A percentile compares a stretch with the other conserved stretches of the same genome.
Evolutionary conservation across 208 protist genomes (phyloP).

Genomic region (Acanthamoeba triangularis): DNA sequence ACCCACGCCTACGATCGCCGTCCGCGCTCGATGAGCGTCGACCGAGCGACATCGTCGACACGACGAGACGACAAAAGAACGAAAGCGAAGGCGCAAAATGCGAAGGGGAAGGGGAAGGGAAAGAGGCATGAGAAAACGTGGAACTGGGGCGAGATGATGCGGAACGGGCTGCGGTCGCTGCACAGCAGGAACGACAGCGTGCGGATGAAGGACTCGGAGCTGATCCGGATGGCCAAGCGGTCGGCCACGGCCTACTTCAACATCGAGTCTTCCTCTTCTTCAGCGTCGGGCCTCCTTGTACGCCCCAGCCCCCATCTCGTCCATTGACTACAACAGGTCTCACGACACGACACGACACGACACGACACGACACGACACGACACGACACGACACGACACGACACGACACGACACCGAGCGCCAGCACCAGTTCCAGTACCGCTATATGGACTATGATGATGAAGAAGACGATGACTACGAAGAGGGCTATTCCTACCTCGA

Average conservation of each 20-base stretch:
- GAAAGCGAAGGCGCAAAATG: neutral
- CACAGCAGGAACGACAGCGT: slow-evolving; percentile 50
- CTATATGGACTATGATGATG: neutral
- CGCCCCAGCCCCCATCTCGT: neutral
- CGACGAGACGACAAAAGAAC: neutral
- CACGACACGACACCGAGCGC: neutral
- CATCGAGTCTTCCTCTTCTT: neutral
- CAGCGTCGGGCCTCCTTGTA: neutral
- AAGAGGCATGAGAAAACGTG: slow-evolving; percentile 1
- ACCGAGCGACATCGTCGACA: neutral
- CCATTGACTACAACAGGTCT: neutral
- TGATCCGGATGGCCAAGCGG: neutral
- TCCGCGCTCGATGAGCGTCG: neutral
- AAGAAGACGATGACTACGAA: neutral
- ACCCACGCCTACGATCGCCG: neutral
- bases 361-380: no score
- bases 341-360: neutral
- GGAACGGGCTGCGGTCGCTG: slow-evolving; percentile 2
- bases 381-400: no score
- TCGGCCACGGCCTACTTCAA: slow-evolving; percentile 43
- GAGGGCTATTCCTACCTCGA: neutral
- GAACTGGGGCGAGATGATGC: slow-evolving; percentile 45
- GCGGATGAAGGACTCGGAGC: neutral
- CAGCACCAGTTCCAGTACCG: neutral
- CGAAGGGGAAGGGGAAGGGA: neutral